phyloP scores from a whole-genome alignment of 2,329 filamentous ascomycete species.

The Cladobotryum protrusum region DNA sequence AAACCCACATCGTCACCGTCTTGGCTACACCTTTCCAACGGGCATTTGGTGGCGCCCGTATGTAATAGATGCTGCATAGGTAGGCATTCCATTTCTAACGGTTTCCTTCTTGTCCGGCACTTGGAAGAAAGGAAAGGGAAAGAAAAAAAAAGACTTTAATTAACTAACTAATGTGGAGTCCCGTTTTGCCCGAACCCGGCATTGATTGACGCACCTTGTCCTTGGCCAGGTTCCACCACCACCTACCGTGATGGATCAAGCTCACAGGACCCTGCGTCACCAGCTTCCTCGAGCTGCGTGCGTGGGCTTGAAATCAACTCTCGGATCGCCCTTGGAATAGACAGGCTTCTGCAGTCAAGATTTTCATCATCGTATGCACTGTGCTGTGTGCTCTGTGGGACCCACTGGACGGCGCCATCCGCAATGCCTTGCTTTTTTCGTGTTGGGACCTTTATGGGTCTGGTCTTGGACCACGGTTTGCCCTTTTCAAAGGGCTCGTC shows the following conservation, averaged over 20 bases:
- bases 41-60: not conserved
- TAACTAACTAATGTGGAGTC: not conserved
- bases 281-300: conserved; percentile 1
- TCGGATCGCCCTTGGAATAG: not conserved
- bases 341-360: conserved; percentile 7
- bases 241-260: not conserved
- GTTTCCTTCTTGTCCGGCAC: not conserved
- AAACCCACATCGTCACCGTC: conserved; percentile 22
- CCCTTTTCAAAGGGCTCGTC: not conserved
- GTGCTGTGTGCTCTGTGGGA: not conserved
- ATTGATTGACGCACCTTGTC: not conserved
- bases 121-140: no score
- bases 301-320: not conserved
- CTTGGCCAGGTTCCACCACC: not conserved
- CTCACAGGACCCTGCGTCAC: conserved; percentile 7
- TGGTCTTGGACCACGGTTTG: not conserved
- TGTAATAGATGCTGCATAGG: no score
- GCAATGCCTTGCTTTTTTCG: conserved; percentile 1
- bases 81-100: no score
- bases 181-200: not conserved
- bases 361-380: not conserved
- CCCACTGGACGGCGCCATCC: conserved; percentile 7
- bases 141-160: no score
- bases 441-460: not conserved
- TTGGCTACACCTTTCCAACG: not conserved